Base-by-base conservation (phyloP, 768 basidiomycete species). In the Calvatia gigantea region DNA sequence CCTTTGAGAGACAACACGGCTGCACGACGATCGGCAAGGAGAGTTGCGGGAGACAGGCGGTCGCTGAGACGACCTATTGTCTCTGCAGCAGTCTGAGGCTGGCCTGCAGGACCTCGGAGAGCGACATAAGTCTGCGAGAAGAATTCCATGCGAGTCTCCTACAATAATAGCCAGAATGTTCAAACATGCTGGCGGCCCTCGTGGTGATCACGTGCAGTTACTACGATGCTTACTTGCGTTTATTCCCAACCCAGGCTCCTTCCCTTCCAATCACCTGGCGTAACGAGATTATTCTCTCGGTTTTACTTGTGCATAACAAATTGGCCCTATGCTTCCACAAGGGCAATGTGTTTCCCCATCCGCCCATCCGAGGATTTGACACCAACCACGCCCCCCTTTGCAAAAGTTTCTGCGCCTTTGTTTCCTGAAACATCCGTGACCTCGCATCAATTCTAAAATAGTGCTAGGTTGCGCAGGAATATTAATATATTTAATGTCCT, bases 1-100 rank as follows among this genome's bases (percentile, higher is more conserved):
- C 95, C 96, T 68, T 98, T 98, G 61, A 99, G 80, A 0, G 93
- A 84, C 50, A 97, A 75, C n/a, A 99, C 88, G 0, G 96, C 89
- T 25, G 96, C 96, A 56, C 93, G 82, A 62, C 97, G 79, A 73
- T 98, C 97, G 28, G 94, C 89, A 14, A 95, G 83, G 23, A 91
- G 83, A 0, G 91, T 87, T 3, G 89, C 85, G n/a, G 94, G 93
- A 17, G 92, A 89, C 19, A 99, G 83, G 28, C 94, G 76, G 67
- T 97, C 94, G 61, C 87, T 89, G 60, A 98, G 86, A 61, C 87
- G 86, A 27, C 83, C 81, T 64, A 98, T 94, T 19, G 92, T 94
- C 55, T 96, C 94, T 21, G 79, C 71, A 2, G 94, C 80, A 0
- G 87, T 89, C 68, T 96, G 95, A 3, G 89, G 88, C 9, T 85